These are phyloP conservation scores for Plasmodium yoelii DNA, from an alignment of 169 alveolate species.

Conservation along the genomic window DNA sequence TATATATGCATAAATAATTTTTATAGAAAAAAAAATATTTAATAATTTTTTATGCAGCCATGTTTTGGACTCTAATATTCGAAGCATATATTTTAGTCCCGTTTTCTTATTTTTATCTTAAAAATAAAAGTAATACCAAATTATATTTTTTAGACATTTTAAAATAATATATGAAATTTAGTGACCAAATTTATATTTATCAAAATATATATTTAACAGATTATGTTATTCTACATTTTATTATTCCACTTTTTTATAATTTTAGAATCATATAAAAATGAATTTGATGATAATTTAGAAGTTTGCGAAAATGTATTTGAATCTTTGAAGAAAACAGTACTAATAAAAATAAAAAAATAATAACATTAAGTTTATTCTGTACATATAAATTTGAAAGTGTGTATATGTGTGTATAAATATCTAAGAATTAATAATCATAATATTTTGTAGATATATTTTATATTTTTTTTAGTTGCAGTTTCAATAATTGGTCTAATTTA, in stretches of 20 bases:
- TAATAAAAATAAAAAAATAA: not conserved
- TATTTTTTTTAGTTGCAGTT: slow-evolving; percentile 37
- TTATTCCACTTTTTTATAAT: not conserved
- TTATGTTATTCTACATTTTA: too few species aligned
- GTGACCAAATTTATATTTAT: too few species aligned
- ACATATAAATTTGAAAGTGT: not conserved
- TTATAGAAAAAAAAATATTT: too few species aligned
- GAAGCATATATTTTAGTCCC: slow-evolving; percentile 63
- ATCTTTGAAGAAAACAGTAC: slow-evolving; percentile 55
- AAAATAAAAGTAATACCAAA: slow-evolving; percentile 35
- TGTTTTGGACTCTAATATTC: slow-evolving; percentile 63
- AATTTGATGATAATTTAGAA: slow-evolving; percentile 53
- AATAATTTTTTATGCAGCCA: slow-evolving; percentile 19
- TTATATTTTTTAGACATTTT: too few species aligned
- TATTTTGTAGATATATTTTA: slow-evolving; percentile 48
- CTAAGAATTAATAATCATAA: not conserved
- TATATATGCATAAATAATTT: too few species aligned
- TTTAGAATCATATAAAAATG: slow-evolving; percentile 40
- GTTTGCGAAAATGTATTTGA: slow-evolving; percentile 65
- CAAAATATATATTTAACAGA: too few species aligned
- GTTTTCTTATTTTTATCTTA: slow-evolving; percentile 59
- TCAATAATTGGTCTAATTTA: slow-evolving; percentile 63
- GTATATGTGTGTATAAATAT: not conserved
- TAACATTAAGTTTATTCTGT: not conserved
- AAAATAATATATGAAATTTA: too few species aligned